Evolutionary conservation across 495 filamentous ascomycete species (phyloP), one percentile per base, ranked within the genome.

Genomic region (Letharia columbiana): DNA sequence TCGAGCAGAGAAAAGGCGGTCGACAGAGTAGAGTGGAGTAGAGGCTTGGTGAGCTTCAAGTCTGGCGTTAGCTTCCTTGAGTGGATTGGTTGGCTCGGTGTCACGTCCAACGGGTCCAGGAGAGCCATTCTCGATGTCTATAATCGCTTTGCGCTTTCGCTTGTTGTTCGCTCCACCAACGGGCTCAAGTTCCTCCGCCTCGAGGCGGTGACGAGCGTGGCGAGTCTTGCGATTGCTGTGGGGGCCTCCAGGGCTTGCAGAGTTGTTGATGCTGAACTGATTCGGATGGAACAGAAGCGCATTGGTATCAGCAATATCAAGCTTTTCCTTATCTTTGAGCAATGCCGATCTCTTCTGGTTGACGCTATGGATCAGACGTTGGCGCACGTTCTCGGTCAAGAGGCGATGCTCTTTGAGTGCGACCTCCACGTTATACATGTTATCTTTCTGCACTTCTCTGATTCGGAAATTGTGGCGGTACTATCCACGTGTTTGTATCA

Each of bases 1-100:
- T 77, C 93, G 96, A 67, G 96, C 92, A 0, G 91, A 96, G 72
- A 98, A 97, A 35, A 98, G 85, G 65, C 91, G 89, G 61, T 96
- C 88, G 66, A 98, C 86, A 57, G 88, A 91, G 75, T 91, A 94
- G 1, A 86, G 71, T 54, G 86, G 77, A 6, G 79, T 75, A 45
- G 72, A 69, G 68, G 75, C 73, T 65, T 82, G 76, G 66, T 78
- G 75, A 47, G 75, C 73, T 33, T 71, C 66, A 18, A 77, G 59
- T 56, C 75, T 72, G 4, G 73, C 69, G 63, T 80, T 61, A 31
- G 64, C 50, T 15, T 65, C 68, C 50, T 67, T 71, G 31, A 62
- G 62, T 23, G 60, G 33, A 28, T 63, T 64, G 78, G 45, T 60
- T 57, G 61, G 54, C 44, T 72, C 72, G 0, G 65, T 67, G 13